Percentiles rank a stretch among this genome's conserved stretches.
phyloP scores from a whole-genome alignment of 2,329 filamentous ascomycete species.

The Cyphellophora europaea region DNA sequence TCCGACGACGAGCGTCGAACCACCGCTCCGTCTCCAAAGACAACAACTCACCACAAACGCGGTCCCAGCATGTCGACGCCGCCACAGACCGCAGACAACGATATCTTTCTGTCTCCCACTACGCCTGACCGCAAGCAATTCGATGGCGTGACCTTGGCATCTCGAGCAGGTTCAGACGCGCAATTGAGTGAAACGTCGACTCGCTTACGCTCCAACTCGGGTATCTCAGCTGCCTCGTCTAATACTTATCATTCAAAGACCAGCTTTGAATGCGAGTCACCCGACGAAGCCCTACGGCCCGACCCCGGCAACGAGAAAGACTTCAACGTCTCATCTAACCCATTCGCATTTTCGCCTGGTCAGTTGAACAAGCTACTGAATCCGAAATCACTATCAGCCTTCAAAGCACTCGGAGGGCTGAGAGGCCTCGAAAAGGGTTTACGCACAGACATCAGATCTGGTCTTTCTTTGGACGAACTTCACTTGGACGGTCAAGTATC shows the following conservation, averaged over 20 bases:
- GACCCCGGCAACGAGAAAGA: conserved; percentile 70
- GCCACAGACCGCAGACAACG: conserved; percentile 14
- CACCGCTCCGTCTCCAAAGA: conserved; percentile 5
- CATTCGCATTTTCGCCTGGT: conserved; percentile 76
- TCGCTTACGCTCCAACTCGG: conserved; percentile 25
- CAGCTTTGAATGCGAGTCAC: conserved; percentile 14
- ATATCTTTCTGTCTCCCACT: conserved; percentile 21
- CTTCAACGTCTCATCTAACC: conserved; percentile 68
- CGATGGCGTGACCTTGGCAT: conserved; percentile 35
- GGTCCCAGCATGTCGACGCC: conserved; percentile 16
- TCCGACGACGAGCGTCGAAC: conserved; percentile 6
- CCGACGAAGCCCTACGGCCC: conserved; percentile 58
- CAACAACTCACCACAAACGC: conserved; percentile 7
- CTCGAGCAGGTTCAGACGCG: conserved; percentile 30
- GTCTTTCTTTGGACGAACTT: conserved; percentile 68
- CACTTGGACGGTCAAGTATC: conserved; percentile 55
- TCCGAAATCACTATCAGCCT: conserved; percentile 76
- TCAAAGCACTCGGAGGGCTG: conserved; percentile 72
- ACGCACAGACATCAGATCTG: conserved; percentile 59
- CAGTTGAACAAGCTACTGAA: conserved; percentile 82
- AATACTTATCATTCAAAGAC: conserved; percentile 13
- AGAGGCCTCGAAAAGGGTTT: conserved; percentile 70
- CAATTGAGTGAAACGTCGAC: conserved; percentile 14
- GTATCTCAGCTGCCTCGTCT: conserved; percentile 14
- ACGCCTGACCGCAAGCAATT: conserved; percentile 23